Evolutionary conservation across 129 eudicot species (phyloP), one percentile per base, ranked within the genome.

Genomic region (Chrysanthemum makinoi): DNA sequence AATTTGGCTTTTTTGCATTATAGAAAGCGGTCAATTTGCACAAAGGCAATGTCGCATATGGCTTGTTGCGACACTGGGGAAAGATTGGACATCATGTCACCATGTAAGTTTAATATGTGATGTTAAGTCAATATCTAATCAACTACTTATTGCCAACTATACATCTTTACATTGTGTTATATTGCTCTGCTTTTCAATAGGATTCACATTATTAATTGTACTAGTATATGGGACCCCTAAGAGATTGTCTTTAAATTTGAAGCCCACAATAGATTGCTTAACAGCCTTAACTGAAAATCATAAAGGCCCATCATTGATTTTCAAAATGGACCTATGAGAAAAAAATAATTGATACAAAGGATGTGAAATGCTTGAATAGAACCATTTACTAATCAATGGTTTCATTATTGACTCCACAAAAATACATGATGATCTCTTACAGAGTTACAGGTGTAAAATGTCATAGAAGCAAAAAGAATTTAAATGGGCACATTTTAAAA

Each of bases 101-200:
- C 75, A 49, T 49, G 54, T 77, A 53, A 19, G 11, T 69, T 16
- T 13, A 65, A 52, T 47, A 72, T 70, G 81, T 62, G 81, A 64
- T 77, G 76, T 77, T 69, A 17, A 62, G 39, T 70, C 76, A 77
- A 62, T 39, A 62, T 69, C 76, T 77, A 61, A 71, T 70, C 81
- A 77, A 77, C 66, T 53, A 77, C 66, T 22, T 43, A 43, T 62
- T 70, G 76, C 65, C 80, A 69, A 69, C 33, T 59, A 69, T 50
- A n/a, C 44, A 35, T 77, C 43, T 52, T 70, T 12, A 24, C 71
- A 70, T 59, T 39, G 33, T 77, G 72, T 69, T 55, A 10, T 61
- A 61, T 30, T 52, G 64, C 48, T 39, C 15, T 47, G 47, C 49
- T 69, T 59, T 58, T 57, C 54, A 50, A 11, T 24, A 57, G 46